Evolutionary conservation across 768 basidiomycete species (phyloP).

Genomic region (Amanita inopinata): DNA sequence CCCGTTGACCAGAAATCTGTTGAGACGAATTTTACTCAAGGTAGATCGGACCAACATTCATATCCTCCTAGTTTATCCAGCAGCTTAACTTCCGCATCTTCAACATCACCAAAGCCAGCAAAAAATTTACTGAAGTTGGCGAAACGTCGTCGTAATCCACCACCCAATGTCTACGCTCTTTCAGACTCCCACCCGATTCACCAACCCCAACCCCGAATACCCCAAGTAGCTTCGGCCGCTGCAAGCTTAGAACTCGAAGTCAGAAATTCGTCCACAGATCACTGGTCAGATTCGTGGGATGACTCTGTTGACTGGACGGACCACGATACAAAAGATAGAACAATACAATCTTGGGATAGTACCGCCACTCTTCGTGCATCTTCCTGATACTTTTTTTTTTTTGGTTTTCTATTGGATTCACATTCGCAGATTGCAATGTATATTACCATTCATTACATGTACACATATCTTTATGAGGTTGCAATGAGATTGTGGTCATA

Average conservation of each 20-base stretch:
- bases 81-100: slow-evolving; percentile 29
- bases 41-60: slow-evolving; percentile 32
- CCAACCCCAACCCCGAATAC: slow-evolving; percentile 13
- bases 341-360: slow-evolving; percentile 4
- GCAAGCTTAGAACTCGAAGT: slow-evolving; percentile 3
- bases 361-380: not conserved
- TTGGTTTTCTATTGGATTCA: not conserved
- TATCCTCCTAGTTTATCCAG: slow-evolving; percentile 53
- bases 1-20: slow-evolving; percentile 33
- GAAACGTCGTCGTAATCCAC: slow-evolving; percentile 18
- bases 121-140: slow-evolving; percentile 28
- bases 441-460: slow-evolving; percentile 1
- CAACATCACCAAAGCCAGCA: slow-evolving; percentile 20
- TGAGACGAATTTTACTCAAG: slow-evolving; percentile 23
- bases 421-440: not conserved
- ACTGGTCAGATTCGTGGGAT: slow-evolving; percentile 46
- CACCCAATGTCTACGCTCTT: slow-evolving; percentile 7
- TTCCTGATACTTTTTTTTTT: not conserved
- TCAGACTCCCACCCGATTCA: slow-evolving; percentile 6
- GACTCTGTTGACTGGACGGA: slow-evolving; percentile 45
- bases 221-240: slow-evolving; percentile 6
- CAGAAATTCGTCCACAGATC: slow-evolving; percentile 13
- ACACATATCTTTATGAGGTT: not conserved
- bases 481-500: not conserved
- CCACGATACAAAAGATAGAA: slow-evolving; percentile 7